A percentile compares a stretch with the other conserved stretches of the same genome.
Evolutionary conservation across 345 rosid species (phyloP).

Genomic region (Salix brachista): DNA sequence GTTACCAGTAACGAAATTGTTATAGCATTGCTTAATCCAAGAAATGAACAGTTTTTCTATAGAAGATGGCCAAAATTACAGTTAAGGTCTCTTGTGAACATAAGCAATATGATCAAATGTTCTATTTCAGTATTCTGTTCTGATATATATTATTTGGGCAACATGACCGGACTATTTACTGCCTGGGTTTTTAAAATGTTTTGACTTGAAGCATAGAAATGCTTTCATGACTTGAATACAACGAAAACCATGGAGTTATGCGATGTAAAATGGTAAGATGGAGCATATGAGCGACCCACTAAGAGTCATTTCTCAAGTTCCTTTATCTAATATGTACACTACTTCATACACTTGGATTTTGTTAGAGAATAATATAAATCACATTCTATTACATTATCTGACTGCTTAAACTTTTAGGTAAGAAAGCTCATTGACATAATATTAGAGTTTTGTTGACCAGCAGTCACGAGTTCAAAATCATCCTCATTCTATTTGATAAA

Average conservation of each 20-base stretch:
- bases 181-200: not conserved
- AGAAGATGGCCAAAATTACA: not conserved
- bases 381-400: too few relatives aligned
- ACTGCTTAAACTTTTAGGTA: too few relatives aligned
- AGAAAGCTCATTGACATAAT: too few relatives aligned
- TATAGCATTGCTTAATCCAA: slow-evolving; percentile 10
- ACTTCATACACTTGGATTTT: too few relatives aligned
- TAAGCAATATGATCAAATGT: not conserved
- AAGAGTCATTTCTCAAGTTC: not conserved
- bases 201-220: not conserved
- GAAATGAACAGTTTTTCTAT: not conserved
- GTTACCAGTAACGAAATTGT: slow-evolving; percentile 25
- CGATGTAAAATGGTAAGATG: not conserved
- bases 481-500: too few relatives aligned
- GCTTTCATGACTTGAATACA: not conserved
- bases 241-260: not conserved
- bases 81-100: slow-evolving; percentile 1
- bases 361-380: too few relatives aligned
- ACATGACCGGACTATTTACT: not conserved
- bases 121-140: not conserved
- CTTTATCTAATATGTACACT: not conserved
- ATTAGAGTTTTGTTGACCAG: too few relatives aligned
- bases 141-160: not conserved
- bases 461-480: too few relatives aligned
- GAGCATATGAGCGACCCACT: not conserved